phyloP scores from a whole-genome alignment of 306 rosid genomes.

The Alnus rubra region DNA sequence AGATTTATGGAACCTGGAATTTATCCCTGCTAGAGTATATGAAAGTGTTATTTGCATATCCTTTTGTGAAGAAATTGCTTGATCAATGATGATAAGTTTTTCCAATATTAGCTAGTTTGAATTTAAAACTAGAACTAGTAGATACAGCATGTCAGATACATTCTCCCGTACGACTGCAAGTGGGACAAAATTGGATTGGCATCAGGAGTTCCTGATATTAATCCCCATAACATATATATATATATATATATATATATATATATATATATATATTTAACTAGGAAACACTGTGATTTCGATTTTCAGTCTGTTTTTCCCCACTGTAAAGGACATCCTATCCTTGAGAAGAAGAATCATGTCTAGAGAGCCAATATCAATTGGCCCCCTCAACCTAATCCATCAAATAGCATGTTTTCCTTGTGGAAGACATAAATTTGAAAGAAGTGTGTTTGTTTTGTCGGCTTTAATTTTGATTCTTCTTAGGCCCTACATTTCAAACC shows the following conservation, averaged over 20 bases:
- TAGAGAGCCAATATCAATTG: too few species aligned
- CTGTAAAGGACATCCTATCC: too few species aligned
- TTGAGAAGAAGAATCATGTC: too few species aligned
- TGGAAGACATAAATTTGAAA: neutral
- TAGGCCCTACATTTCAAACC: neutral
- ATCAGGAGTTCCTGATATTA: neutral
- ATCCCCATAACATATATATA: too few species aligned
- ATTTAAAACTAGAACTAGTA: constrained; percentile 14
- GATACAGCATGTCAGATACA: constrained; percentile 23
- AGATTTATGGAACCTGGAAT: constrained; percentile 22
- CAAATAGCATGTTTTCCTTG: too few species aligned
- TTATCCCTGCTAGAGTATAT: constrained; percentile 10
- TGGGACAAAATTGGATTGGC: neutral
- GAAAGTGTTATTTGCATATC: constrained; percentile 15
- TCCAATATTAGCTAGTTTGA: neutral
- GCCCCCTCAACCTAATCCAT: too few species aligned
- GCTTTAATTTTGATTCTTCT: constrained; percentile 6
- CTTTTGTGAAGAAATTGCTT: neutral
- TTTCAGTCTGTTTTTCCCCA: too few species aligned
- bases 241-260: too few species aligned
- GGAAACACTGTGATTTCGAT: too few species aligned
- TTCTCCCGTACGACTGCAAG: constrained; percentile 10
- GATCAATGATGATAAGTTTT: neutral
- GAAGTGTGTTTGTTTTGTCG: constrained; percentile 10
- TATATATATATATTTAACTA: too few species aligned